Evolutionary conservation across 305 asterid genomes (phyloP).

Genomic region (Petunia hybrid): DNA sequence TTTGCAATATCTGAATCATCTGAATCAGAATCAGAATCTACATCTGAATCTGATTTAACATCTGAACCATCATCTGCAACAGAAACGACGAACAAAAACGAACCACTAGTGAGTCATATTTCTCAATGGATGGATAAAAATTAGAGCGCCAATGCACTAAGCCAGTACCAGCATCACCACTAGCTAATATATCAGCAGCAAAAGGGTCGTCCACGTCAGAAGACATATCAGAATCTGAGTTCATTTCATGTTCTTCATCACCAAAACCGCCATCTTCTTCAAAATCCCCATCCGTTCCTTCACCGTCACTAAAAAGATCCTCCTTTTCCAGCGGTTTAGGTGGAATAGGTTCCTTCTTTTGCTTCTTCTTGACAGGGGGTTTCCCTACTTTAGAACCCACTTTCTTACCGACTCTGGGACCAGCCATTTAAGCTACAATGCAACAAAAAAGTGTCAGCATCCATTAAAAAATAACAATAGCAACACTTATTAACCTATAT

Average conservation of each 20-base stretch:
- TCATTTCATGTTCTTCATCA: slow-evolving; percentile 49
- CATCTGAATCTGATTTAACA: slow-evolving; percentile 46
- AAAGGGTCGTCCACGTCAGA: slow-evolving; percentile 78
- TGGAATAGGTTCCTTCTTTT: slow-evolving; percentile 48
- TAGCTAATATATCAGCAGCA: slow-evolving; percentile 70
- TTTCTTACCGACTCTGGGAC: slow-evolving; percentile 51
- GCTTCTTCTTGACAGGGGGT: slow-evolving; percentile 67
- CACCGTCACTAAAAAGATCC: slow-evolving; percentile 59
- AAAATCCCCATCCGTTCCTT: slow-evolving; percentile 47
- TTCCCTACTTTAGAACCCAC: slow-evolving; percentile 43
- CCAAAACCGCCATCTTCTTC: slow-evolving; percentile 49
- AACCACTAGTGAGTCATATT: background rate
- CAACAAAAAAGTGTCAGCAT: background rate
- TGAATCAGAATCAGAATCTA: slow-evolving; percentile 57
- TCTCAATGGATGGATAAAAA: background rate
- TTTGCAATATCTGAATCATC: slow-evolving; percentile 67
- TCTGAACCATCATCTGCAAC: slow-evolving; percentile 24
- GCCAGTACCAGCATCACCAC: slow-evolving; percentile 67
- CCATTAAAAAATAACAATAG: slow-evolving; percentile 13
- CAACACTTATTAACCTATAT: background rate
- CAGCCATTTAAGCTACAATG: slow-evolving; percentile 57
- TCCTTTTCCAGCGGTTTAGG: slow-evolving; percentile 53
- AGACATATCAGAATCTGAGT: slow-evolving; percentile 72
- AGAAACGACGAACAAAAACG: slow-evolving; percentile 18
- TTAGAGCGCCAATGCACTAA: slow-evolving; percentile 20